These are phyloP conservation scores for Tolypocladium sp. DNA, from an alignment of 2,329 filamentous ascomycete genomes.

Conservation along the genomic window DNA sequence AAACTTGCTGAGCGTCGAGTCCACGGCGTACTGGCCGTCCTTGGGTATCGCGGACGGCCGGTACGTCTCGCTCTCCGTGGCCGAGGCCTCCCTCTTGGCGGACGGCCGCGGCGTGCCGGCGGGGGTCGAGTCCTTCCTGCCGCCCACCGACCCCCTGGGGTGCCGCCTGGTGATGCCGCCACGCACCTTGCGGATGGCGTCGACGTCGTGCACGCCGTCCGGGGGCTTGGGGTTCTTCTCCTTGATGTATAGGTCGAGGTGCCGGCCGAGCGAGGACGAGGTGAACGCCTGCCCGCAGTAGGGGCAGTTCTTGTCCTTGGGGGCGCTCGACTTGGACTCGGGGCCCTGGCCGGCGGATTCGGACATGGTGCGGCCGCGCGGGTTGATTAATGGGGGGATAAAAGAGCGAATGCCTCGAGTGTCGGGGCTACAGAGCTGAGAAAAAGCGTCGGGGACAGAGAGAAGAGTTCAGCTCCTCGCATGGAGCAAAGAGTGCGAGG, in stretches of 20 bases:
- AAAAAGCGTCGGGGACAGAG: not conserved
- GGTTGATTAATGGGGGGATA: not conserved
- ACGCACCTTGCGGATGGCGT: slow-evolving; percentile 75
- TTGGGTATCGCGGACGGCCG: slow-evolving; percentile 29
- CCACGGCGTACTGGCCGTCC: slow-evolving; percentile 32
- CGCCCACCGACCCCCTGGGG: slow-evolving; percentile 55
- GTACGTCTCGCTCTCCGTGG: slow-evolving; percentile 27
- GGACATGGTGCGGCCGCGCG: slow-evolving; percentile 14
- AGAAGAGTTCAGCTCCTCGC: slow-evolving; percentile 2
- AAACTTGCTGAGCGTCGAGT: slow-evolving; percentile 44
- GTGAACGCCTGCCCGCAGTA: slow-evolving; percentile 89
- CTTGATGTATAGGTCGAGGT: slow-evolving; percentile 90
- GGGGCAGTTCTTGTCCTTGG: slow-evolving; percentile 81
- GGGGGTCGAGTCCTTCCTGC: slow-evolving; percentile 52
- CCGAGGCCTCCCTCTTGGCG: slow-evolving; percentile 27
- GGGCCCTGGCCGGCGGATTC: slow-evolving; percentile 21
- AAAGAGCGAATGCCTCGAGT: slow-evolving; percentile 5
- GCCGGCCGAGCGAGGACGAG: slow-evolving; percentile 84
- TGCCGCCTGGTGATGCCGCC: slow-evolving; percentile 82
- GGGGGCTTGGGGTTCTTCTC: slow-evolving; percentile 82
- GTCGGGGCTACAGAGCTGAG: slow-evolving; percentile 4
- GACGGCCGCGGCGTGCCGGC: slow-evolving; percentile 37
- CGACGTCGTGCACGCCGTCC: slow-evolving; percentile 84
- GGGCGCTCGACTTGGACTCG: slow-evolving; percentile 33
- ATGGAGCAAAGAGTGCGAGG: slow-evolving; percentile 3